Evolutionary conservation across 169 alveolate genomes (phyloP).

Genomic region (Cryptosporidium bovis): DNA sequence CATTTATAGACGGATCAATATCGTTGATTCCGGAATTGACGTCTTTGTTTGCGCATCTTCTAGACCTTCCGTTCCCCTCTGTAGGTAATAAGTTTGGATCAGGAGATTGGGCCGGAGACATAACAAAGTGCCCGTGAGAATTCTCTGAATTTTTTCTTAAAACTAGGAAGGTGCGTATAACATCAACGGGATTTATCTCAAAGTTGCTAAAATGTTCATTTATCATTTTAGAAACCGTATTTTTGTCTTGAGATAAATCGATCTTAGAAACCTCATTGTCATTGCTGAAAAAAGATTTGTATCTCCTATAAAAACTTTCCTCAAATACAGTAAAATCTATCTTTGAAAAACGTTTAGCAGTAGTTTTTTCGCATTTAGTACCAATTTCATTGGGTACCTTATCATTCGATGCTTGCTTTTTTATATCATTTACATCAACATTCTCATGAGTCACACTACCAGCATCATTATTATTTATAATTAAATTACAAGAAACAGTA

Average conservation of each 20-base stretch:
- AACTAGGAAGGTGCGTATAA: constrained; percentile 67
- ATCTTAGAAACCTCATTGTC: constrained; percentile 26
- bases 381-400: background rate
- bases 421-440: background rate
- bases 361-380: background rate
- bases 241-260: constrained; percentile 47
- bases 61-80: constrained; percentile 34
- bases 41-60: constrained; percentile 45
- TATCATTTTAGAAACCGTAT: constrained; percentile 16
- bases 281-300: constrained; percentile 34
- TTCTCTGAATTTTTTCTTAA: constrained; percentile 61
- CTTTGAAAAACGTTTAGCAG: constrained; percentile 3
- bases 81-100: constrained; percentile 44
- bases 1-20: background rate
- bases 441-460: background rate
- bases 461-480: background rate
- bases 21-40: constrained; percentile 3
- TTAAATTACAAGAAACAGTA: background rate
- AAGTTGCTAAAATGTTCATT: constrained; percentile 65
- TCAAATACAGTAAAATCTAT: constrained; percentile 69
- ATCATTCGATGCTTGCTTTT: constrained; percentile 10
- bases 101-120: constrained; percentile 74
- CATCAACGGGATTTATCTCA: constrained; percentile 70
- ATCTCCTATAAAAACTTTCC: constrained; percentile 54
- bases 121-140: constrained; percentile 34